Base-by-base conservation (phyloP, 192 early-diverging fungal genomes). In the Rhizophagus clarus region DNA sequence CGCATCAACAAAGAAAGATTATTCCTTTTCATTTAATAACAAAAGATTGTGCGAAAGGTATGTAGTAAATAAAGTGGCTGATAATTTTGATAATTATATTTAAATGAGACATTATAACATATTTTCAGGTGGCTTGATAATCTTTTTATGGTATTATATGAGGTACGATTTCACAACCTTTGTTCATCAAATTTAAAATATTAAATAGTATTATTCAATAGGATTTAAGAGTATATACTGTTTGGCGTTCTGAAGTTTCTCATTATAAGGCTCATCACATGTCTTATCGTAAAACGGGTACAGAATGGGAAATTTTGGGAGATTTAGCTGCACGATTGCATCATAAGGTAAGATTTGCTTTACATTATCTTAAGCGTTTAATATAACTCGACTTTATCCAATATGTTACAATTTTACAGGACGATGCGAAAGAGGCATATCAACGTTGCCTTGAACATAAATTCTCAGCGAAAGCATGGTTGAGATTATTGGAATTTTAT, bases 281-380 rank as follows among this genome's bases (percentile, higher is more conserved):
- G 45, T 84, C 94, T 32, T 96, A 96, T 81, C 94, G 95, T 40
- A 97, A 97, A 86, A 97, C 96, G 26, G 95, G 94, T 72, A 94
- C 96, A 42, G 98, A 99, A 83, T 99, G 98, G 98, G 98, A 99
- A 84, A 89, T 97, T 29, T 94, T 96, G 72, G 98, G 97, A 29
- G 96, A 99, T 77, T 88, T 99, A 66, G 94, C 95, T 1, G 86
- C 92, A 62, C 91, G 98, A 42, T 84, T 99, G 47, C 90, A 93
- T 67, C 94, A 97, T 75, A 89, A 91, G 72, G 92, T 93, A 76
- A 82, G 45, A 2, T 24, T 28, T 12, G 11, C 26, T 24, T 11
- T 51, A 15, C 26, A 12, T 12, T 37, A 12, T 26, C 32, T 31
- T 32, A 61, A 61, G 20, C 28, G 28, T 83, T n/a, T 62, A 63